These are phyloP conservation scores for Colletotrichum acutatum DNA, from an alignment of 2,329 filamentous ascomycete genomes.

Conservation along the genomic window DNA sequence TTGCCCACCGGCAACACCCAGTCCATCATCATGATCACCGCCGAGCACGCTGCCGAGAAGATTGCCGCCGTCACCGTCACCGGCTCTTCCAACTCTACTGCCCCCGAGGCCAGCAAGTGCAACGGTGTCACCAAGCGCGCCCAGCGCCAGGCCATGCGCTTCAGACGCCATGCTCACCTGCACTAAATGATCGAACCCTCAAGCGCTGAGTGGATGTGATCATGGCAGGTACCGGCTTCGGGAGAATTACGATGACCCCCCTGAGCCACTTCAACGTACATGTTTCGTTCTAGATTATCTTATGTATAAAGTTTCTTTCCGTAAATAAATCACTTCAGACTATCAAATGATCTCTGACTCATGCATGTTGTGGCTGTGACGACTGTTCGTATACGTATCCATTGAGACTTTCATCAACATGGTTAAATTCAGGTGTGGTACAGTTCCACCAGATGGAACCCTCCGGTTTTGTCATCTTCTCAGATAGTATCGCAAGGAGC, in stretches of 20 bases:
- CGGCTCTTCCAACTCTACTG: constrained; percentile 17
- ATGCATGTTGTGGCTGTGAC: no score
- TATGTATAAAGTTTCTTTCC: constrained; percentile 23
- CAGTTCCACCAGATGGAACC: no score
- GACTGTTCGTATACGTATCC: no score
- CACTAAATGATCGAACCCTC: neutral
- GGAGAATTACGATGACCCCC: neutral
- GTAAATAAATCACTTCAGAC: constrained; percentile 15
- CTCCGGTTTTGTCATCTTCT: no score
- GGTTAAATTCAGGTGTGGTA: no score
- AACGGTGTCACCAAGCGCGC: neutral
- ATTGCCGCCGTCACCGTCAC: constrained; percentile 26
- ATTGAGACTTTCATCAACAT: no score
- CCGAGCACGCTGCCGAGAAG: constrained; percentile 36
- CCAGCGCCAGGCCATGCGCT: constrained; percentile 17
- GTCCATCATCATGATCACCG: constrained; percentile 36
- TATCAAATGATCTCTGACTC: neutral
- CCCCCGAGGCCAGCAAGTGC: neutral
- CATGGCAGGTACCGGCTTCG: neutral
- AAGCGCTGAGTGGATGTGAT: constrained; percentile 10
- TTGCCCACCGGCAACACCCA: constrained; percentile 36
- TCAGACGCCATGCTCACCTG: constrained; percentile 19
- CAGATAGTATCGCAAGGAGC: no score
- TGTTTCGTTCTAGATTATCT: constrained; percentile 17
- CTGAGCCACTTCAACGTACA: constrained; percentile 3